A percentile compares a stretch with the other conserved stretches of the same genome.
Evolutionary conservation across 108 stramenopile species (phyloP).

Genomic region (Heterococcus sp.): DNA sequence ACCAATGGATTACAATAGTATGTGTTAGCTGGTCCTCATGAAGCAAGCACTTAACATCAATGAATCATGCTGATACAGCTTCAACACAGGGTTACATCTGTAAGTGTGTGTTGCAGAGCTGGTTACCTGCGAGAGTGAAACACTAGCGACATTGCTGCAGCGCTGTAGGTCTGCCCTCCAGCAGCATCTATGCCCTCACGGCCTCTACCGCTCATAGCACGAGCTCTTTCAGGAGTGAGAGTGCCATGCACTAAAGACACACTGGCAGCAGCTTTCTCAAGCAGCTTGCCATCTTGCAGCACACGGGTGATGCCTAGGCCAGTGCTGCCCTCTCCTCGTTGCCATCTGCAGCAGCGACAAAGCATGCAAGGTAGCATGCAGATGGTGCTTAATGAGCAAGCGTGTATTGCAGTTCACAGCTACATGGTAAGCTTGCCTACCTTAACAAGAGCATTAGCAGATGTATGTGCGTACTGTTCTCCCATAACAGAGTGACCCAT

Average conservation of each 20-base stretch:
- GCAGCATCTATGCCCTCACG: constrained; percentile 31
- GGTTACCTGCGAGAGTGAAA: constrained; percentile 60
- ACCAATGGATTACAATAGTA: too few relatives aligned
- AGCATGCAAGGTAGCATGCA: background rate
- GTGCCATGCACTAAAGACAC: constrained; percentile 70
- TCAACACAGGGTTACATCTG: constrained; percentile 70
- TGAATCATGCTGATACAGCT: too few relatives aligned
- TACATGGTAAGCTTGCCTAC: too few relatives aligned
- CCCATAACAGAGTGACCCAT: background rate
- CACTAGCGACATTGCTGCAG: constrained; percentile 84
- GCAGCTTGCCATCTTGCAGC: constrained; percentile 72
- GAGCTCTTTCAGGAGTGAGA: constrained; percentile 59
- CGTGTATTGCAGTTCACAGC: too few relatives aligned
- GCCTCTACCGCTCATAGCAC: constrained; percentile 14
- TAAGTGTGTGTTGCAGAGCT: constrained; percentile 14
- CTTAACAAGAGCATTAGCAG: too few relatives aligned
- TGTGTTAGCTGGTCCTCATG: too few relatives aligned
- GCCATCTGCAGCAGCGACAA: background rate
- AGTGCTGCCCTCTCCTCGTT: background rate
- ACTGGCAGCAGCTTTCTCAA: constrained; percentile 90
- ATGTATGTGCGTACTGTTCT: background rate
- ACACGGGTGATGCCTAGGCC: constrained; percentile 69
- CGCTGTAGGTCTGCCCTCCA: constrained; percentile 75
- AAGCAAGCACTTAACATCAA: too few relatives aligned
- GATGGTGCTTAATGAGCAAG: background rate